Base-by-base conservation (phyloP, 805 yeast species). In the Pichia kluyveri region DNA sequence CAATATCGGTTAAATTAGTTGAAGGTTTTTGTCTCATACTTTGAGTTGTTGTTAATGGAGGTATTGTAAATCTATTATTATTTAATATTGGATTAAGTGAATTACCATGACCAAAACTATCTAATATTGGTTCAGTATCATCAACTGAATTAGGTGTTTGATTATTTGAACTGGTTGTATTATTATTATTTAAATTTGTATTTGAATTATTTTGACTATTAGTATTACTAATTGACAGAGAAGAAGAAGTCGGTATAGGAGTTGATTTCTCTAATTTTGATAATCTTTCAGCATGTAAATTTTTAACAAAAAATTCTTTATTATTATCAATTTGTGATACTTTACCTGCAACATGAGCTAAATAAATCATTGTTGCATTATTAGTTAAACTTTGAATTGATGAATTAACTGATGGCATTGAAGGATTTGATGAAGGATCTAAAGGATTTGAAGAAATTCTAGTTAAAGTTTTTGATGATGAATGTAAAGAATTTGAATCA, bases 261-360 rank as follows among this genome's bases (percentile, higher is more conserved):
- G 43, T 39, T 2, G 50, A 42, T 38, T 31, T 57, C 46, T 77
- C 83, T 15, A 78, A 55, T 49, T 69, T 73, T 41, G 68, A 71
- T 50, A 77, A 78, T 49, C 71, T 69, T 43, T 68, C 69, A 46
- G 72, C 60, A 23, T 23, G 26, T 23, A 23, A 23, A 23, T 23
- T 34, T 15, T 14, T 14, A 4, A 14, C 1, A 77, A 85, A 60
- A 73, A 77, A 38, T 78, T 77, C 39, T 76, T 82, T 86, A 52
- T 85, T 67, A 52, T 74, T 80, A 57, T 80, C 87, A 3, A 84
- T 82, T 50, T 75, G 71, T 4, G 89, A 86, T 18, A 83, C 80
- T 11, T 83, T 76, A 0, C 89, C 91, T 0, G 91, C 93, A 0
- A 89, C 86, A 54, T 81, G 80, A 7, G 93, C 91, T 23, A 85